Conservation (phyloP, 1,284 basidiomycete species). For the Coniferiporia weirii region DNA sequence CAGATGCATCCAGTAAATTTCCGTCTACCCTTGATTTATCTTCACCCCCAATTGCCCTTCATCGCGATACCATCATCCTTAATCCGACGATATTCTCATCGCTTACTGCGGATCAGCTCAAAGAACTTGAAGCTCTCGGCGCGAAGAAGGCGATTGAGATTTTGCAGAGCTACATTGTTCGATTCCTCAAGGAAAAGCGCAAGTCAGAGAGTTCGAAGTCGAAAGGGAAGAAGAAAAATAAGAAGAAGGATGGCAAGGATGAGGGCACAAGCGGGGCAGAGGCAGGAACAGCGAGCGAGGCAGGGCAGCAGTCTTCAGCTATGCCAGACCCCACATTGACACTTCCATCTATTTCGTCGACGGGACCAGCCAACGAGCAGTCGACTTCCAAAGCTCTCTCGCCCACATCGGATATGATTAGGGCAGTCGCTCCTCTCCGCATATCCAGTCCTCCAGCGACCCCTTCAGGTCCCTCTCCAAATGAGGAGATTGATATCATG, state of each 20-base stretch:
- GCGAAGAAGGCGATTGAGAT: conserved; percentile 80
- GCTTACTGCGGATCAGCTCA: conserved; percentile 68
- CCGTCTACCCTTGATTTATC: conserved; percentile 28
- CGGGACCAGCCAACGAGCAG: background rate
- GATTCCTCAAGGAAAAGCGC: conserved; percentile 77
- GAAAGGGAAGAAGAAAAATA: conserved; percentile 36
- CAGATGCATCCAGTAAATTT: conserved; percentile 26
- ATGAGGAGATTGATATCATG: conserved; percentile 55
- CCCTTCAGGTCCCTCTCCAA: conserved; percentile 27
- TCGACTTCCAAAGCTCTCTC: background rate
- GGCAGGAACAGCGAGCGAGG: background rate
- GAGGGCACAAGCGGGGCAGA: conserved; percentile 24
- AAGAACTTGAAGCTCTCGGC: conserved; percentile 74
- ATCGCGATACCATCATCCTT: conserved; percentile 79
- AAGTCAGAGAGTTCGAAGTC: conserved; percentile 34
- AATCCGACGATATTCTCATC: conserved; percentile 82
- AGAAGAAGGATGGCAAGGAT: conserved; percentile 29
- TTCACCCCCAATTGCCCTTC: conserved; percentile 74
- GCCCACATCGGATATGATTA: conserved; percentile 3
- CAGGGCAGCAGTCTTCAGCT: background rate
- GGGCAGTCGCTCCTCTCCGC: conserved; percentile 13
- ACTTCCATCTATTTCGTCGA: background rate
- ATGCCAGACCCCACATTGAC: background rate
- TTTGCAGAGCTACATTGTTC: conserved; percentile 80
- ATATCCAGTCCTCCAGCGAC: conserved; percentile 19